Evolutionary conservation across 2,329 filamentous ascomycete genomes (phyloP).

Genomic region (Onygenales sp.): DNA sequence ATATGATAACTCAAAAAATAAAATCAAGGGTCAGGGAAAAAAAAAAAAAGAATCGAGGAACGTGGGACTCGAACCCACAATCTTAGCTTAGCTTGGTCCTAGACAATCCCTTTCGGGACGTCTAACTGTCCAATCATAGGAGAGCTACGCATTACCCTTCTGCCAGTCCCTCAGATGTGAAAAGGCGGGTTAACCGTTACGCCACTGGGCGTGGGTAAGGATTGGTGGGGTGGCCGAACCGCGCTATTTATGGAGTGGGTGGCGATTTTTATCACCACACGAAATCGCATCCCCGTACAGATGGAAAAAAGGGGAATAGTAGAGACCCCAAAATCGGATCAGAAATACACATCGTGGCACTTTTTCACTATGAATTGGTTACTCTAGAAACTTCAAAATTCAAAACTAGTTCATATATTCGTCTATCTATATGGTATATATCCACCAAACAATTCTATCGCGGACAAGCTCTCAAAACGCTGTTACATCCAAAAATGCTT

Average conservation of each 20-base stretch:
- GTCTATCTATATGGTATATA: neutral
- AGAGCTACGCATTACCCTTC: constrained; percentile 15
- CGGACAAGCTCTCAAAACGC: neutral
- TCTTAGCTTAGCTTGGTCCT: constrained; percentile 11
- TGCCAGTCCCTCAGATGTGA: constrained; percentile 10
- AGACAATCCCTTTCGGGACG: neutral
- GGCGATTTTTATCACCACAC: no score
- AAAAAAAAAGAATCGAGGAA: constrained; percentile 9
- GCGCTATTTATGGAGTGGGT: no score
- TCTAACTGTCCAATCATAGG: constrained; percentile 8
- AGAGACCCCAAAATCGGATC: no score
- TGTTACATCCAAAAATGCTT: neutral
- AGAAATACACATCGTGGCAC: no score
- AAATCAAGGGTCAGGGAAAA: neutral
- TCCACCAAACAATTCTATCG: neutral
- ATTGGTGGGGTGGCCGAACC: neutral
- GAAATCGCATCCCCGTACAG: no score
- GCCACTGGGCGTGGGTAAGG: neutral
- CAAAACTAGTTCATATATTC: neutral
- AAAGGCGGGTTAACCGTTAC: neutral
- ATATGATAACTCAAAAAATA: no score
- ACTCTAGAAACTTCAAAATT: neutral
- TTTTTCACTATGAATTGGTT: no score
- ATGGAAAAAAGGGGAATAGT: no score
- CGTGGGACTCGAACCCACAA: constrained; percentile 15